Evolutionary conservation across 768 basidiomycete species (phyloP).

Genomic region (Panus rudis): DNA sequence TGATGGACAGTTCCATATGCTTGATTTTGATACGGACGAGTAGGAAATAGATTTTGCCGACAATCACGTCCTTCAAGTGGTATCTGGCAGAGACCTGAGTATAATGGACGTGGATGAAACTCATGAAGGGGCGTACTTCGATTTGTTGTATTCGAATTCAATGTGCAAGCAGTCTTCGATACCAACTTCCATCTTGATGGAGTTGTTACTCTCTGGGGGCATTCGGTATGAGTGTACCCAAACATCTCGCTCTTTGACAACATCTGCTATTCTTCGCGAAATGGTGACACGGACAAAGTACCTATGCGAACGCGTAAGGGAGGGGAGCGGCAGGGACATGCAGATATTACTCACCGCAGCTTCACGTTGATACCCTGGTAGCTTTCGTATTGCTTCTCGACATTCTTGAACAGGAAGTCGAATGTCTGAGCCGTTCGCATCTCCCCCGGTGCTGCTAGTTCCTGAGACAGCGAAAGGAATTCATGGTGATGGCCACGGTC

Average conservation of each 20-base stretch:
- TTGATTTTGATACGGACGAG: constrained; percentile 99
- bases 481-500: constrained; percentile 98
- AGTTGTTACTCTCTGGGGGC: constrained; percentile 96
- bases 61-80: constrained; percentile 97
- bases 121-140: constrained; percentile 56
- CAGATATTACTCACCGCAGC: constrained; percentile 57
- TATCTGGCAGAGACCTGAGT: constrained; percentile 49
- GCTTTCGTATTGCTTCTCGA: constrained; percentile 98
- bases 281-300: constrained; percentile 91
- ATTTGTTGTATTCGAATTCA: constrained; percentile 99
- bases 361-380: constrained; percentile 99
- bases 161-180: constrained; percentile 99
- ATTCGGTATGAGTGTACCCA: constrained; percentile 99
- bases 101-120: background rate
- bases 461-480: constrained; percentile 92
- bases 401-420: constrained; percentile 97
- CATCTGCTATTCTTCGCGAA: constrained; percentile 88
- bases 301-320: too few relatives aligned
- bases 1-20: constrained; percentile 98
- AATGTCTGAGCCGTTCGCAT: constrained; percentile 95
- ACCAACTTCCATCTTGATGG: constrained; percentile 99
- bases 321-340: background rate
- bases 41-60: constrained; percentile 98
- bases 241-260: constrained; percentile 85
- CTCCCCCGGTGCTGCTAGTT: constrained; percentile 93